Evolutionary conservation across 495 filamentous ascomycete species (phyloP).

Genomic region (Clavariopsis aquatica): DNA sequence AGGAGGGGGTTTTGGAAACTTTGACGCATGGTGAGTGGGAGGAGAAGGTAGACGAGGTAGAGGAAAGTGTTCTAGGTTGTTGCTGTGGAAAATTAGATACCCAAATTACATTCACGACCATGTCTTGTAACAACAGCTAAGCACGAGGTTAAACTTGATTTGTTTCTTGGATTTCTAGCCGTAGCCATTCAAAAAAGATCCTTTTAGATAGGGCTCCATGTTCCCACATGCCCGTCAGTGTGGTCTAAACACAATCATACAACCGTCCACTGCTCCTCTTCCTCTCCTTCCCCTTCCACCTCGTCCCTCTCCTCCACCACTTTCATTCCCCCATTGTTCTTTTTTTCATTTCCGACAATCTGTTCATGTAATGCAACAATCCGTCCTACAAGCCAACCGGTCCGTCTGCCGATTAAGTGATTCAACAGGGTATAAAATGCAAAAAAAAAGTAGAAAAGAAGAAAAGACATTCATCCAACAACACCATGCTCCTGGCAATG

Average conservation of each 20-base stretch:
- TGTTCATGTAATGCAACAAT: neutral
- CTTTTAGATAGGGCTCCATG: neutral
- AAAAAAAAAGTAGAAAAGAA: slow-evolving; percentile 18
- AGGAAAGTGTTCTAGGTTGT: too few relatives aligned
- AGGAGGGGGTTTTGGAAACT: slow-evolving; percentile 87
- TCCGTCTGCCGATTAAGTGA: neutral
- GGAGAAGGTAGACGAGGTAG: neutral
- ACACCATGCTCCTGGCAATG: neutral
- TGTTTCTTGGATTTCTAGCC: neutral
- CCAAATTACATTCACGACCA: slow-evolving; percentile 1
- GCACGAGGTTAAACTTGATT: neutral
- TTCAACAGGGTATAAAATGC: slow-evolving; percentile 18
- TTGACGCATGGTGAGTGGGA: slow-evolving; percentile 68
- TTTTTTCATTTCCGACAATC: too few relatives aligned
- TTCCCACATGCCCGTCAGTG: neutral
- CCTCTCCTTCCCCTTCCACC: too few relatives aligned
- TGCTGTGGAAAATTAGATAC: neutral
- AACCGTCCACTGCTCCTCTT: too few relatives aligned
- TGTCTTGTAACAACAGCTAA: too few relatives aligned
- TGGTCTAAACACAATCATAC: neutral
- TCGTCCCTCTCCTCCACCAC: neutral
- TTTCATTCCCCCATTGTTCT: too few relatives aligned
- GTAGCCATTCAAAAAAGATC: neutral
- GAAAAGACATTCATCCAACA: slow-evolving; percentile 3
- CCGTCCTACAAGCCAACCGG: neutral